Evolutionary conservation across 352 stramenopile genomes (phyloP).

Genomic region (Globisporangium megalacanthum): DNA sequence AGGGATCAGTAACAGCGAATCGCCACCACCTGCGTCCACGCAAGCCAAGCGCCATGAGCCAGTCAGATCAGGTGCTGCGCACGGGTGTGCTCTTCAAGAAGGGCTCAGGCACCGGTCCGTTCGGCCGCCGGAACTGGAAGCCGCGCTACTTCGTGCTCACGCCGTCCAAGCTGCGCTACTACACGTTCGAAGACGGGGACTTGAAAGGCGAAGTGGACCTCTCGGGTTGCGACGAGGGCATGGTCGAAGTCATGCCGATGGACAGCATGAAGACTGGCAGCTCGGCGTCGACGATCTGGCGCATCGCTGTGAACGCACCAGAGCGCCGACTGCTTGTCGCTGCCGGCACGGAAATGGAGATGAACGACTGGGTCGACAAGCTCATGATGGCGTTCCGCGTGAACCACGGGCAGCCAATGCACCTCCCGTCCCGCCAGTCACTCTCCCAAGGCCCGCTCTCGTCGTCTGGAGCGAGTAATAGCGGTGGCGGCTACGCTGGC

Average conservation of each 20-base stretch:
- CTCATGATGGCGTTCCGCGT: slow-evolving; percentile 61
- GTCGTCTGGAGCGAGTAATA: neutral
- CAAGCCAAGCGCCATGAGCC: no score
- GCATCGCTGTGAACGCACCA: slow-evolving; percentile 61
- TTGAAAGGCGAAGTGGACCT: slow-evolving; percentile 71
- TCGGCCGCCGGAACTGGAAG: slow-evolving; percentile 77
- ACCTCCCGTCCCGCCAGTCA: slow-evolving; percentile 15
- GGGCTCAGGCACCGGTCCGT: slow-evolving; percentile 50
- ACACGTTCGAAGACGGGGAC: slow-evolving; percentile 76
- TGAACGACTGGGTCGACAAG: slow-evolving; percentile 84
- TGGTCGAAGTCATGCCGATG: slow-evolving; percentile 76
- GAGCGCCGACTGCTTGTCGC: slow-evolving; percentile 58
- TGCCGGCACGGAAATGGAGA: slow-evolving; percentile 72
- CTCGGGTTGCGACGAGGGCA: slow-evolving; percentile 44
- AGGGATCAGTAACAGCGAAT: neutral
- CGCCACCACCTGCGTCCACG: no score
- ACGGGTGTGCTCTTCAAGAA: slow-evolving; percentile 84
- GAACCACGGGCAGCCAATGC: slow-evolving; percentile 32
- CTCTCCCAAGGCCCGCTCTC: slow-evolving; percentile 4
- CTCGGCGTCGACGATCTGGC: slow-evolving; percentile 72
- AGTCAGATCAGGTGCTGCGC: slow-evolving; percentile 46
- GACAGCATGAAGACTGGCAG: slow-evolving; percentile 72
- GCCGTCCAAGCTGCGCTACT: slow-evolving; percentile 53
- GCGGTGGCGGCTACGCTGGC: neutral
- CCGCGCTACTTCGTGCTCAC: slow-evolving; percentile 77